A percentile compares a stretch with the other conserved stretches of the same genome.
Evolutionary conservation across 2,329 filamentous ascomycete species (phyloP).

Genomic region (Penicillium sp.): DNA sequence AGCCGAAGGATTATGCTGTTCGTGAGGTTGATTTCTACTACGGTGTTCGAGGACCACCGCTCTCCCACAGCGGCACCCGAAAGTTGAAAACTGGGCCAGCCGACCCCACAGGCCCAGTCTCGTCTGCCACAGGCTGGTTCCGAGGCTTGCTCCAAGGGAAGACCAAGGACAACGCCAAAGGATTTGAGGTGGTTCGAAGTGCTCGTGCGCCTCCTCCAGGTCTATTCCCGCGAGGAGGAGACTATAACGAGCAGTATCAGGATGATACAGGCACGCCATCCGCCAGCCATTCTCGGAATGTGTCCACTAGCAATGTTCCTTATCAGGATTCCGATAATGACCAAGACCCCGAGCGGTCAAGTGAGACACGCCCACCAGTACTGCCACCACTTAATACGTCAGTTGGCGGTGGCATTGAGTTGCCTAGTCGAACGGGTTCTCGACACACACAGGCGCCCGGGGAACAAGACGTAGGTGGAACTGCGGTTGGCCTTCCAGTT

Average conservation of each 20-base stretch:
- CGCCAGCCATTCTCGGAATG: constrained; percentile 26
- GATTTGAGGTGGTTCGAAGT: constrained; percentile 94
- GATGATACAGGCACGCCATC: constrained; percentile 48
- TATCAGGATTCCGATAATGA: constrained; percentile 33
- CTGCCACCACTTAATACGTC: constrained; percentile 60
- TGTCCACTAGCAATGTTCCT: constrained; percentile 24
- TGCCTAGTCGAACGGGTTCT: constrained; percentile 64
- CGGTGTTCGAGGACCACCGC: constrained; percentile 80
- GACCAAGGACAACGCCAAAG: constrained; percentile 91
- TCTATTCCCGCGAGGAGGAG: constrained; percentile 55
- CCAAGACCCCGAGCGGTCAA: constrained; percentile 12
- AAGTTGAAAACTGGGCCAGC: constrained; percentile 91
- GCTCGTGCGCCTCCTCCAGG: constrained; percentile 79
- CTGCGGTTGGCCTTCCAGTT: constrained; percentile 16
- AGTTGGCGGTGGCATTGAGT: constrained; percentile 56
- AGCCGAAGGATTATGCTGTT: constrained; percentile 79
- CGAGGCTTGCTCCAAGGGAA: constrained; percentile 76
- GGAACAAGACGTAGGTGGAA: constrained; percentile 16
- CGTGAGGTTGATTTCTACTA: constrained; percentile 98
- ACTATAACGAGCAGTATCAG: constrained; percentile 65
- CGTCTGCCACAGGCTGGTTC: constrained; percentile 87
- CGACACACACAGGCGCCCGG: constrained; percentile 52
- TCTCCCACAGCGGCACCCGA: constrained; percentile 77
- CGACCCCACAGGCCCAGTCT: constrained; percentile 87
- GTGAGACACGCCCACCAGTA: constrained; percentile 44